These are phyloP conservation scores for Pelargonium australe DNA, from an alignment of 441 rosid genomes.

Conservation along the genomic window DNA sequence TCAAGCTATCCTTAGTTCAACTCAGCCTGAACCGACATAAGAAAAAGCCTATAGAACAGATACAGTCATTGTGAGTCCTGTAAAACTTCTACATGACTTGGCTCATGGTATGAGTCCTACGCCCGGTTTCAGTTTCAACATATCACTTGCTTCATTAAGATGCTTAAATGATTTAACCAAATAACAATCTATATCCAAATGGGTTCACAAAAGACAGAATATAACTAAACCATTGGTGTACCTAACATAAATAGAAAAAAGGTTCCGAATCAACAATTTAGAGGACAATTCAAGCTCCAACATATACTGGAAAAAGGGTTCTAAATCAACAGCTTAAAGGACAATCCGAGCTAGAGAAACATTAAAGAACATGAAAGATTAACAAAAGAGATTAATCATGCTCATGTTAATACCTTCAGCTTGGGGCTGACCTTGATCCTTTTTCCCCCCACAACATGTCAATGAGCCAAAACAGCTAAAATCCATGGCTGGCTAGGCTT, in stretches of 20 bases:
- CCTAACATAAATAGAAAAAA: neutral
- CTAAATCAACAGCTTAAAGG: neutral
- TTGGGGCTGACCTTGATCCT: constrained; percentile 26
- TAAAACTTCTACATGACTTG: neutral
- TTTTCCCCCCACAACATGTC: constrained; percentile 34
- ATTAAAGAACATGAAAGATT: constrained; percentile 7
- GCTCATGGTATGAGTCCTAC: neutral
- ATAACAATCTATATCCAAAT: neutral
- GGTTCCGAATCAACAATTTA: neutral
- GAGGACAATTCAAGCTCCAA: neutral
- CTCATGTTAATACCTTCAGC: constrained; percentile 43
- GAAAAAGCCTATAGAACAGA: neutral
- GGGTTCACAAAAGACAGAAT: neutral
- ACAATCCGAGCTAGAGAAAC: neutral
- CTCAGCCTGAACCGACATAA: neutral
- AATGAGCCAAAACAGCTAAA: constrained; percentile 44
- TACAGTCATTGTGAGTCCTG: too few relatives aligned
- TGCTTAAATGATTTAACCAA: neutral
- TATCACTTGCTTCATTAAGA: neutral
- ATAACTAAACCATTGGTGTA: neutral
- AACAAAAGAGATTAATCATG: constrained; percentile 12
- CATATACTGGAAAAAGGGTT: neutral
- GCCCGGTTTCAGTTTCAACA: neutral
- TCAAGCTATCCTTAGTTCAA: neutral
- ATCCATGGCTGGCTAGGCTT: constrained; percentile 38